phyloP scores from a whole-genome alignment of 176 grass and related monocot genomes.

The Ananas comosus region DNA sequence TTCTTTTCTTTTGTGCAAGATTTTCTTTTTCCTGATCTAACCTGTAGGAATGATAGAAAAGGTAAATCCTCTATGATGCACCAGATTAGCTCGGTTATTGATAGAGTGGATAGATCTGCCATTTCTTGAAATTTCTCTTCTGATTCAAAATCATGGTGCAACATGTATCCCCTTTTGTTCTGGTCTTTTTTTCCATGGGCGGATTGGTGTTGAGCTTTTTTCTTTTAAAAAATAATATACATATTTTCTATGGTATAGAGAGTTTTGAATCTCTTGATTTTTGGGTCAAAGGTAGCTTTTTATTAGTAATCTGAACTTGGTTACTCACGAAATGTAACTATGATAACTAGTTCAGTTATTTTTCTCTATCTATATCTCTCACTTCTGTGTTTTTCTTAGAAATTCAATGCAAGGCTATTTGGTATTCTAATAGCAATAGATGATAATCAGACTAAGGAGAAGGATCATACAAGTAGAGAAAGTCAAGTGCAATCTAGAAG shows the following conservation, averaged over 20 bases:
- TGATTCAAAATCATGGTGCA: neutral
- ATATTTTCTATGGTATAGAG: too few species aligned
- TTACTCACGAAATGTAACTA: constrained; percentile 11
- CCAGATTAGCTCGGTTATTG: too few species aligned
- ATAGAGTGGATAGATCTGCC: neutral
- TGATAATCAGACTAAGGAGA: constrained; percentile 54
- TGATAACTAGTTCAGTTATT: neutral
- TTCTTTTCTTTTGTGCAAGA: neutral
- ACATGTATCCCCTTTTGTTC: neutral
- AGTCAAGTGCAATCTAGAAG: constrained; percentile 34
- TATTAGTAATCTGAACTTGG: neutral
- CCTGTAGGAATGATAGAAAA: too few species aligned
- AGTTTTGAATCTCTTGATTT: too few species aligned
- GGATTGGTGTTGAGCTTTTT: too few species aligned
- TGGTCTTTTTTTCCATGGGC: neutral
- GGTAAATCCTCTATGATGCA: too few species aligned
- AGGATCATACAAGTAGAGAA: constrained; percentile 42
- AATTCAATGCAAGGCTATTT: constrained; percentile 93
- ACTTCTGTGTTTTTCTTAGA: constrained; percentile 34
- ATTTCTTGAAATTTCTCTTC: neutral
- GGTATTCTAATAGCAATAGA: constrained; percentile 98
- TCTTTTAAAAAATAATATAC: too few species aligned
- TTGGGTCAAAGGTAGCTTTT: too few species aligned
- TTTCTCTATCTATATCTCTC: neutral
- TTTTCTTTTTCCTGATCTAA: constrained; percentile 1